These are phyloP conservation scores for Daphne laureola DNA, from an alignment of 441 rosid species.

Conservation along the genomic window DNA sequence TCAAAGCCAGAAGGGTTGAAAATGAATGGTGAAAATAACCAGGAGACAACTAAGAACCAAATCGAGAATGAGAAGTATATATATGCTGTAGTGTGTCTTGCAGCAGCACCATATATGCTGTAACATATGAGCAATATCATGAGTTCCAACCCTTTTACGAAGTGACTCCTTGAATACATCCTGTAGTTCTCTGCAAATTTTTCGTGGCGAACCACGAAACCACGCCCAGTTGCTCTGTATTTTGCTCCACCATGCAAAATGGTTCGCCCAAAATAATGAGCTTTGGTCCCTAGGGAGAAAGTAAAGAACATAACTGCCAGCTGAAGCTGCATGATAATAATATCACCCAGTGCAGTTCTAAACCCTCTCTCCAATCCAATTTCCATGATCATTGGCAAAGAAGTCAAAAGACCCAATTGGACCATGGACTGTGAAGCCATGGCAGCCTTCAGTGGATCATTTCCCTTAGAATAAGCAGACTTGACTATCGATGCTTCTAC, in stretches of 20 bases:
- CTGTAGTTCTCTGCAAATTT: slow-evolving; percentile 94
- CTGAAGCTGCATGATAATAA: slow-evolving; percentile 92
- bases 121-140: slow-evolving; percentile 70
- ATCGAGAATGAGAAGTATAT: slow-evolving; percentile 55
- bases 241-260: slow-evolving; percentile 92
- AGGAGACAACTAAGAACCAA: slow-evolving; percentile 85
- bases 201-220: slow-evolving; percentile 89
- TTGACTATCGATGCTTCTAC: slow-evolving; percentile 71
- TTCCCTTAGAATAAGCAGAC: slow-evolving; percentile 52
- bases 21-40: slow-evolving; percentile 81
- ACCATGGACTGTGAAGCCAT: slow-evolving; percentile 91
- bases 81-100: slow-evolving; percentile 27
- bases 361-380: slow-evolving; percentile 94
- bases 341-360: slow-evolving; percentile 73
- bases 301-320: slow-evolving; percentile 89
- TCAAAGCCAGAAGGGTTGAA: slow-evolving; percentile 90
- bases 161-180: slow-evolving; percentile 93
- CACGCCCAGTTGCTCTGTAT: slow-evolving; percentile 98
- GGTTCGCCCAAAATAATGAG: slow-evolving; percentile 82
- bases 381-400: slow-evolving; percentile 96
- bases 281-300: slow-evolving; percentile 93
- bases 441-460: slow-evolving; percentile 69
- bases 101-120: slow-evolving; percentile 51
- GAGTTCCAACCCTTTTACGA: slow-evolving; percentile 79
- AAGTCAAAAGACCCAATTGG: slow-evolving; percentile 73